These are phyloP conservation scores for Pyricularia grisea DNA, from an alignment of 2,329 filamentous ascomycete genomes.

Conservation along the genomic window DNA sequence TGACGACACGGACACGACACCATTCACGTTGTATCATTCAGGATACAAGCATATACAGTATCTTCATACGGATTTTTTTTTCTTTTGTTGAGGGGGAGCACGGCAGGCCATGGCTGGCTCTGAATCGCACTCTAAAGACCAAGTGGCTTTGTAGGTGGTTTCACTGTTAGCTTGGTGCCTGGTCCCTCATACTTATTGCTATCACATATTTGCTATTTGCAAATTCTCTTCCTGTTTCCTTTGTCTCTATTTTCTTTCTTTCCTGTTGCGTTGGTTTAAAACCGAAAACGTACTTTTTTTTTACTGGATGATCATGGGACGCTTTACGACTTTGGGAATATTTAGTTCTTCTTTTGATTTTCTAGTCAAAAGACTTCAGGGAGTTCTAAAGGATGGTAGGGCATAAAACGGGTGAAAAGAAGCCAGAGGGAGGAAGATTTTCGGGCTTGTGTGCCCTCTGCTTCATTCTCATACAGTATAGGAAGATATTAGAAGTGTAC, in stretches of 20 bases:
- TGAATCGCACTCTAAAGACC: neutral
- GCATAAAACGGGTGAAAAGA: neutral
- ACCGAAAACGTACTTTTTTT: neutral
- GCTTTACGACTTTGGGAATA: neutral
- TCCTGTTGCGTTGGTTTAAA: neutral
- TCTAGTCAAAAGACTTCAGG: neutral
- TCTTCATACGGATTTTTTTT: neutral
- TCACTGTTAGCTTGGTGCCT: neutral
- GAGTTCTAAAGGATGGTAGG: neutral
- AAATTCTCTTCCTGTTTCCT: neutral
- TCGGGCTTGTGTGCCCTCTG: neutral
- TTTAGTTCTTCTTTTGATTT: neutral
- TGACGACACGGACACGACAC: slow-evolving; percentile 2
- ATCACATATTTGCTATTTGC: neutral
- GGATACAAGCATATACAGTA: neutral
- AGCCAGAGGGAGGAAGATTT: neutral
- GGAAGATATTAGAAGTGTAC: neutral
- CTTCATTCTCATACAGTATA: slow-evolving; percentile 2
- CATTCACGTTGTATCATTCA: neutral
- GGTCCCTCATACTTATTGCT: neutral
- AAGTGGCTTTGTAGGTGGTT: neutral
- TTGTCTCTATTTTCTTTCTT: neutral
- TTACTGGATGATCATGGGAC: slow-evolving; percentile 1
- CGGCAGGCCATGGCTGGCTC: neutral
- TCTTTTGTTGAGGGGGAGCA: neutral